phyloP scores from a whole-genome alignment of 2,329 filamentous ascomycete genomes.

The Microdochium trichocladiopsis region DNA sequence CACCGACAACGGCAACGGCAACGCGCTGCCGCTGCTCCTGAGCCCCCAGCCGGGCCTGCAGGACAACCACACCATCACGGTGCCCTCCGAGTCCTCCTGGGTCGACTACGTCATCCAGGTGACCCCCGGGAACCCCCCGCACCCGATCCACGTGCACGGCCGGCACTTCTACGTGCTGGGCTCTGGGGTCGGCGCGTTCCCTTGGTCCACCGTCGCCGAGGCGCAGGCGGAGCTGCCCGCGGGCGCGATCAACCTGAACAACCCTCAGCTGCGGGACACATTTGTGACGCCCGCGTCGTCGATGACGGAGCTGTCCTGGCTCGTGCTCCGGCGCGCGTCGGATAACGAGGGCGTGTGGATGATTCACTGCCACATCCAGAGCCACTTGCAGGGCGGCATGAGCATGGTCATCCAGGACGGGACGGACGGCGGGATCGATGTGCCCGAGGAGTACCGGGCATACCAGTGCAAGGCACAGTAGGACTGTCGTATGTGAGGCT shows the following conservation, averaged over 20 bases:
- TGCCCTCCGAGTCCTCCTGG: conserved; percentile 35
- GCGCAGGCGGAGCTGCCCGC: conserved; percentile 37
- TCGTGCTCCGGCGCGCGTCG: conserved; percentile 44
- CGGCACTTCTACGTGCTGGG: conserved; percentile 54
- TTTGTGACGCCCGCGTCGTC: conserved; percentile 28
- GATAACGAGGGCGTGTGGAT: conserved; percentile 46
- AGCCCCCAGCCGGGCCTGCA: conserved; percentile 24
- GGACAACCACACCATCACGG: conserved; percentile 38
- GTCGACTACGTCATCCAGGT: conserved; percentile 46
- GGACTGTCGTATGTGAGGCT: too few relatives aligned
- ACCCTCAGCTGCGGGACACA: conserved; percentile 46
- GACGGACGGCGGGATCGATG: conserved; percentile 31
- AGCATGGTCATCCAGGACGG: conserved; percentile 42
- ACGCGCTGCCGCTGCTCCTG: conserved; percentile 40
- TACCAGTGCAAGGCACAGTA: neutral
- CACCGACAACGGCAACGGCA: conserved; percentile 9
- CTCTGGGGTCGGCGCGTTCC: conserved; percentile 39
- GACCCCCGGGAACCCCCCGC: conserved; percentile 28
- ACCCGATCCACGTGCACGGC: conserved; percentile 59
- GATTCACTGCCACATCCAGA: conserved; percentile 49
- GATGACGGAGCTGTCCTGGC: conserved; percentile 28
- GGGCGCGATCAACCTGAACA: conserved; percentile 45
- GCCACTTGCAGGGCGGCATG: conserved; percentile 49
- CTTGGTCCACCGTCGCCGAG: conserved; percentile 44
- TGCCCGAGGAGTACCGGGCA: conserved; percentile 28